phyloP scores from a whole-genome alignment of 306 rosid genomes.

The Pachyrhizus erosus region DNA sequence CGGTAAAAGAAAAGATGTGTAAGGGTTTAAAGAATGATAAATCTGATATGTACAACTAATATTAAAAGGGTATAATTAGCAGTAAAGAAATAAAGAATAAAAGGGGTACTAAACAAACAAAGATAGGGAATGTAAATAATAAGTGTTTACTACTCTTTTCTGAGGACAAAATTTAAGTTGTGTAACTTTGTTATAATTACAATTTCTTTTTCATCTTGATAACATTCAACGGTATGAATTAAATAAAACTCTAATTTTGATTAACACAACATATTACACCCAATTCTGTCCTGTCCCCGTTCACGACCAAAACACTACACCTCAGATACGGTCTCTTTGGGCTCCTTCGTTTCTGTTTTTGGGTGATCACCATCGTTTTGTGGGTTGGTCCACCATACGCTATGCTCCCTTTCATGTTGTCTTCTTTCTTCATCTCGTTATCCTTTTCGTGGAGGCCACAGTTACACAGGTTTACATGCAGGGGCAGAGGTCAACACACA shows the following conservation, averaged over 20 bases:
- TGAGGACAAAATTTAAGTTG: no score
- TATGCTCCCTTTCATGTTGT: background rate
- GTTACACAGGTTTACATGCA: background rate
- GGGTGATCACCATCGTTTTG: background rate
- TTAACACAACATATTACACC: background rate
- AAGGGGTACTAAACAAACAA: no score
- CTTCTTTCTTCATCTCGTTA: constrained; percentile 1
- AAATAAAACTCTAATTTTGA: background rate
- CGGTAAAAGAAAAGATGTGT: no score
- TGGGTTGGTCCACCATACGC: background rate
- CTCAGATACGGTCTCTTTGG: background rate
- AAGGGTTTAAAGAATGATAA: no score
- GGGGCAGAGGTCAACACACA: background rate
- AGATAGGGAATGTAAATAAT: no score
- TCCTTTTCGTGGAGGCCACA: background rate
- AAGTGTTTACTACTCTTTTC: no score
- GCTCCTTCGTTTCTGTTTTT: background rate
- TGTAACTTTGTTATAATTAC: no score
- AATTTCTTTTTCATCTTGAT: no score
- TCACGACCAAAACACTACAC: background rate
- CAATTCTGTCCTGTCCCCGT: background rate
- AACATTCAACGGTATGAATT: no score
- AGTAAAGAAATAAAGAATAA: no score
- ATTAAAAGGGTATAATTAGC: no score
- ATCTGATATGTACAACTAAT: no score